phyloP scores from a whole-genome alignment of 2,329 filamentous ascomycete species.

The Pestalotiopsis sp. region DNA sequence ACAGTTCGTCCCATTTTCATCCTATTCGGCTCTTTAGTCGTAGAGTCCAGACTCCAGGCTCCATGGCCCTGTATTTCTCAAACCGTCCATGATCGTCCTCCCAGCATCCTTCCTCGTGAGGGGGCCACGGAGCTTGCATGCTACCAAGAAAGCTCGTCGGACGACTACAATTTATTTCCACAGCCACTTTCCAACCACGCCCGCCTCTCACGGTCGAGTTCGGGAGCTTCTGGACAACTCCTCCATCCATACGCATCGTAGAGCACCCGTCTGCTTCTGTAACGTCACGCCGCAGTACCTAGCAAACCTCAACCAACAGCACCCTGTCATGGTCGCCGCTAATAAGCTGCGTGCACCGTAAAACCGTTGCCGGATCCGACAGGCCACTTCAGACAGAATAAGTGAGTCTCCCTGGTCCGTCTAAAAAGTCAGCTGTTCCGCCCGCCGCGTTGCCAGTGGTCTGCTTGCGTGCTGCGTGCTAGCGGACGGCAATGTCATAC shows the following conservation, averaged over 20 bases:
- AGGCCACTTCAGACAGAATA: neutral
- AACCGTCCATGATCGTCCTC: neutral
- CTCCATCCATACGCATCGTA: neutral
- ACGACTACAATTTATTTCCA: conserved; percentile 18
- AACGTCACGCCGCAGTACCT: conserved; percentile 25
- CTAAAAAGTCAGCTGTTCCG: conserved; percentile 30
- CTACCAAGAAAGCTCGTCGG: neutral
- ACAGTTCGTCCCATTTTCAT: neutral
- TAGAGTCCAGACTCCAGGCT: neutral
- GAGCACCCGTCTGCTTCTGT: conserved; percentile 16
- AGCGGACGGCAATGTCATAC: conserved; percentile 17
- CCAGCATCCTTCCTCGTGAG: neutral
- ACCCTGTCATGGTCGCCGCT: conserved; percentile 9
- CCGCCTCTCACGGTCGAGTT: conserved; percentile 7
- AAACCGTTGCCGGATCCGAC: neutral
- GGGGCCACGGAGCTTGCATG: neutral
- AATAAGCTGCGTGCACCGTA: conserved; percentile 22
- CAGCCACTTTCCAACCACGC: conserved; percentile 13
- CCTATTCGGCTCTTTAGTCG: neutral
- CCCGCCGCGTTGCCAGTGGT: conserved; percentile 16
- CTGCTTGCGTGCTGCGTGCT: conserved; percentile 17
- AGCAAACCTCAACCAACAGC: neutral
- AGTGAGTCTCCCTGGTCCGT: neutral
- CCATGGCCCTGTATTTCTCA: neutral
- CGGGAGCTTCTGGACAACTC: too few relatives aligned